Conservation (phyloP, 768 basidiomycete species). For the Suillus bovinus region DNA sequence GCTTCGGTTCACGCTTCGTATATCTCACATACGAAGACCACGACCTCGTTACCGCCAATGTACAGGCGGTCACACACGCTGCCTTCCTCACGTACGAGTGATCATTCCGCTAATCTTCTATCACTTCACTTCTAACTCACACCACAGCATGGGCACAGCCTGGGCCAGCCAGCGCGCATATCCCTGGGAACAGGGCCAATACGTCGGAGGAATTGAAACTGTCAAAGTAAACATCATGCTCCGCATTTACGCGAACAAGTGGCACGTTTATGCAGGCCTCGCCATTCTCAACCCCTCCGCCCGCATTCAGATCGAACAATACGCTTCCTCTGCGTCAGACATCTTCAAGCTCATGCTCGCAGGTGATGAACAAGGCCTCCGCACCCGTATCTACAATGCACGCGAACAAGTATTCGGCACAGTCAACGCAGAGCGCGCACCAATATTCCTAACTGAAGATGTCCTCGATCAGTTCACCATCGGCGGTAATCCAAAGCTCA, state of each 20-base stretch:
- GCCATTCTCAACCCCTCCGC: slow-evolving; percentile 96
- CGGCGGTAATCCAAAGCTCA: slow-evolving; percentile 39
- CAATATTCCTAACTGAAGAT: slow-evolving; percentile 82
- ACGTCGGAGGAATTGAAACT: slow-evolving; percentile 96
- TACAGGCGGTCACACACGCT: slow-evolving; percentile 97
- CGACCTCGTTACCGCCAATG: slow-evolving; percentile 95
- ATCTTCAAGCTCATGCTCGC: slow-evolving; percentile 95
- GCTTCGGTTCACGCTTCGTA: slow-evolving; percentile 83
- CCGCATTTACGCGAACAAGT: slow-evolving; percentile 95
- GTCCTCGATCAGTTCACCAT: slow-evolving; percentile 90
- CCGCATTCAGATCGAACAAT: slow-evolving; percentile 86
- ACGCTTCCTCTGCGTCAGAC: slow-evolving; percentile 79
- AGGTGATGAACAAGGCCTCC: slow-evolving; percentile 52
- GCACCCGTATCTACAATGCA: slow-evolving; percentile 72
- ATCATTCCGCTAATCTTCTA: neutral
- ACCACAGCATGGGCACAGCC: slow-evolving; percentile 91
- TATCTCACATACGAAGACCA: slow-evolving; percentile 96
- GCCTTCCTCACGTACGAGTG: slow-evolving; percentile 83
- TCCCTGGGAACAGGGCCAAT: slow-evolving; percentile 95
- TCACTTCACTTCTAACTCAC: slow-evolving; percentile 3
- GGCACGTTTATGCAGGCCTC: slow-evolving; percentile 99
- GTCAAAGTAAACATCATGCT: slow-evolving; percentile 95
- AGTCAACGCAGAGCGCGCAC: slow-evolving; percentile 38
- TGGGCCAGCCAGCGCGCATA: slow-evolving; percentile 79
- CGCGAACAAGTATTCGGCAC: slow-evolving; percentile 75